Percentiles rank a stretch among this genome's conserved stretches.
Conservation (phyloP, 2,329 filamentous ascomycete genomes). For the Scytalidium sp. region DNA sequence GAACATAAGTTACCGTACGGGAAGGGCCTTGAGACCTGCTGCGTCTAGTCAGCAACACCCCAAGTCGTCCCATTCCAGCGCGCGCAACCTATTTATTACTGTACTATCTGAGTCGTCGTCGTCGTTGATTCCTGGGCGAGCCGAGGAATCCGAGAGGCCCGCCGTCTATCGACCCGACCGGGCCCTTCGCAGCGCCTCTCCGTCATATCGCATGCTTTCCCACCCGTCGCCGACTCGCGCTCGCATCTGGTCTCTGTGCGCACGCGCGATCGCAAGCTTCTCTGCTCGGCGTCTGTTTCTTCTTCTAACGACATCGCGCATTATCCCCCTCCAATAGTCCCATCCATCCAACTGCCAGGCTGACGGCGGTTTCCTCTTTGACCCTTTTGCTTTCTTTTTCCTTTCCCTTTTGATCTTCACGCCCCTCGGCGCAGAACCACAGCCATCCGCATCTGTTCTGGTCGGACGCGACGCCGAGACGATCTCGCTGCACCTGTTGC, state of each 20-base stretch:
- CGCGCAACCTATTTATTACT: neutral
- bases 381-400: no score
- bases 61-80: no score
- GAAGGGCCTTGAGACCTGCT: no score
- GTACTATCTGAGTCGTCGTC: neutral
- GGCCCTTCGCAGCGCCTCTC: neutral
- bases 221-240: neutral
- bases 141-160: neutral
- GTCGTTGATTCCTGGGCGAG: neutral
- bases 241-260: neutral
- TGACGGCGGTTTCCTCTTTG: neutral
- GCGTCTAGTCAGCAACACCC: no score
- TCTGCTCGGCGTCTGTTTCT: neutral
- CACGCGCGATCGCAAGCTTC: neutral
- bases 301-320: neutral
- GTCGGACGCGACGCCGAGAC: neutral
- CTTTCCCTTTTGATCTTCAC: no score
- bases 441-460: no score
- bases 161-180: neutral
- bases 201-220: neutral
- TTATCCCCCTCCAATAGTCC: no score
- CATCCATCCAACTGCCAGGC: neutral
- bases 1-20: no score
- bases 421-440: no score
- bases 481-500: neutral